Conservation (phyloP, 1,284 basidiomycete species). For the Ganoderma resinaceum region DNA sequence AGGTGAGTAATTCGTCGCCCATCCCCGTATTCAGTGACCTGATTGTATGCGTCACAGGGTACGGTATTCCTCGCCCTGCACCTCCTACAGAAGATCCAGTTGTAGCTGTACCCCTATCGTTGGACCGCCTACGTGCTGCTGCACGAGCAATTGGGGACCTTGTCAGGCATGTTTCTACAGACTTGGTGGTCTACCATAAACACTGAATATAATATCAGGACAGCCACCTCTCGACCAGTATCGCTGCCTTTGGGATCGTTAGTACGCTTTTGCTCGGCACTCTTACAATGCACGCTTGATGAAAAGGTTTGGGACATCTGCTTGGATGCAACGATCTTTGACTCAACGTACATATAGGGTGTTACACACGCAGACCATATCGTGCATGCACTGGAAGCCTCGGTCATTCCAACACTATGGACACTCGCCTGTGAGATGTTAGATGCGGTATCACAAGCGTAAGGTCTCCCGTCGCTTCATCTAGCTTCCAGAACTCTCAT, state of each 20-base stretch:
- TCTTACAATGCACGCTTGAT: conserved; percentile 66
- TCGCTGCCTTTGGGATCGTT: conserved; percentile 74
- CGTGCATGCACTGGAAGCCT: conserved; percentile 59
- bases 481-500: neutral
- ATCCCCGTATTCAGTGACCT: neutral
- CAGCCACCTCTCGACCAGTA: conserved; percentile 70
- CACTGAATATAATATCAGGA: conserved; percentile 44
- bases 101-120: conserved; percentile 55
- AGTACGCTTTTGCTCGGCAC: conserved; percentile 54
- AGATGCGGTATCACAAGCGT: conserved; percentile 58
- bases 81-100: conserved; percentile 44
- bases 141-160: conserved; percentile 60
- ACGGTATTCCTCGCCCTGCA: conserved; percentile 17
- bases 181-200: neutral
- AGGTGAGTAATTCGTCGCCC: conserved; percentile 22
- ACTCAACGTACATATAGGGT: conserved; percentile 42
- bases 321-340: neutral
- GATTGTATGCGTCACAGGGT: conserved; percentile 7
- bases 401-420: conserved; percentile 62
- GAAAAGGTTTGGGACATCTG: conserved; percentile 48
- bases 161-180: conserved; percentile 54
- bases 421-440: conserved; percentile 59
- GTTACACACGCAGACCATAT: conserved; percentile 56
- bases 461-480: conserved; percentile 21
- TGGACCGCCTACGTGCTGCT: conserved; percentile 65